A percentile compares a stretch with the other conserved stretches of the same genome.
Evolutionary conservation across 768 basidiomycete genomes (phyloP).

Genomic region (Mycena crocata): DNA sequence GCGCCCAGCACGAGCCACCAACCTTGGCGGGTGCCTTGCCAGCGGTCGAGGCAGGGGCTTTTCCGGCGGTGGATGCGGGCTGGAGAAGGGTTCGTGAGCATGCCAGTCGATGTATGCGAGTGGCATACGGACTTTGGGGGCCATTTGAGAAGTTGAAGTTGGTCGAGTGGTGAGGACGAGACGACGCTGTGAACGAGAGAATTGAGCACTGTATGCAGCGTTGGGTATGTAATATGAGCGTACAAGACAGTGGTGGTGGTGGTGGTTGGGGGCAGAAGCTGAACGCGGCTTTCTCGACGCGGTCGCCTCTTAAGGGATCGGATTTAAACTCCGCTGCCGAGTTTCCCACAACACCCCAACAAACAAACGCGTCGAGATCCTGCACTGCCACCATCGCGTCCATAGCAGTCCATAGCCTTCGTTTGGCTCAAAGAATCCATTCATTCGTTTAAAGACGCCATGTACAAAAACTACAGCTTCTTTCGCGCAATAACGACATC

Average conservation of each 20-base stretch:
- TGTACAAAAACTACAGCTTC: conserved; percentile 2
- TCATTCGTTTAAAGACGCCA: neutral
- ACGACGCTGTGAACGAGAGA: conserved; percentile 19
- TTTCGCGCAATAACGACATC: conserved; percentile 63
- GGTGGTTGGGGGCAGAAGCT: conserved; percentile 25
- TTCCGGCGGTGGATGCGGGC: conserved; percentile 81
- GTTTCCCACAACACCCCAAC: conserved; percentile 20
- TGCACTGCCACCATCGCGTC: conserved; percentile 11
- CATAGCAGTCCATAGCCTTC: too few relatives aligned
- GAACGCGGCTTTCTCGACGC: conserved; percentile 14
- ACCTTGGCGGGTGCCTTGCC: conserved; percentile 72
- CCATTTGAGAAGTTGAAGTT: conserved; percentile 47
- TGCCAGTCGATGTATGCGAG: neutral
- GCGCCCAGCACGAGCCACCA: neutral
- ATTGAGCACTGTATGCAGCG: conserved; percentile 14
- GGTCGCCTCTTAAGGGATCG: conserved; percentile 21
- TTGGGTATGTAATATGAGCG: neutral
- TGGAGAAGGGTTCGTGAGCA: conserved; percentile 35
- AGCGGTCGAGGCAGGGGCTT: conserved; percentile 75
- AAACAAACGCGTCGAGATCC: conserved; percentile 24
- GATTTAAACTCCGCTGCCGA: conserved; percentile 23
- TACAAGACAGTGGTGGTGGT: conserved; percentile 17
- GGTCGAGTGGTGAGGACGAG: too few relatives aligned
- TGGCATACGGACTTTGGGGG: conserved; percentile 45
- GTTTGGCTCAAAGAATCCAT: neutral